phyloP scores from a whole-genome alignment of 306 rosid genomes.

The Quercus suber region DNA sequence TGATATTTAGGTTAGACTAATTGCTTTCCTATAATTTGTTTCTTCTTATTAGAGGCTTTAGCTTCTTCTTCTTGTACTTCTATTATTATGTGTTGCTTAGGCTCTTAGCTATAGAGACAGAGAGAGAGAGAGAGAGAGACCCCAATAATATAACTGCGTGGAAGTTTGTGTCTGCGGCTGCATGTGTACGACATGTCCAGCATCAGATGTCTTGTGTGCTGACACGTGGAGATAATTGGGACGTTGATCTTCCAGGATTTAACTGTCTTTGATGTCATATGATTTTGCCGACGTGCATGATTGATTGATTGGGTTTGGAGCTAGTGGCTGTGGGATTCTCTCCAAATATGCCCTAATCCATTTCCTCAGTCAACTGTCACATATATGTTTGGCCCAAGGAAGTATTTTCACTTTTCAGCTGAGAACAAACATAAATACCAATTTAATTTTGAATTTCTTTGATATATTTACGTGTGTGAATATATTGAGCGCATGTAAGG shows the following conservation, averaged over 20 bases:
- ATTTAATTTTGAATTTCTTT: too few species aligned
- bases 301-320: constrained; percentile 28
- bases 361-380: constrained; percentile 30
- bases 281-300: constrained; percentile 30
- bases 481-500: too few species aligned
- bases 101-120: constrained; percentile 30
- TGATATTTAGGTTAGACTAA: constrained; percentile 11
- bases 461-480: too few species aligned
- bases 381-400: constrained; percentile 28
- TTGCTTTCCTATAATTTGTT: not conserved
- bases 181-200: constrained; percentile 46
- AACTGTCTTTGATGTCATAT: constrained; percentile 11
- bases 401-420: too few species aligned
- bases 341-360: constrained; percentile 23
- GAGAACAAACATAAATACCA: too few species aligned
- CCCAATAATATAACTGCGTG: constrained; percentile 59
- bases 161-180: constrained; percentile 56
- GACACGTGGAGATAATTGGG: constrained; percentile 31
- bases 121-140: constrained; percentile 33
- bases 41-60: not conserved
- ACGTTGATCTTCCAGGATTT: constrained; percentile 36
- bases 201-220: not conserved
- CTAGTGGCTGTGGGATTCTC: constrained; percentile 33
- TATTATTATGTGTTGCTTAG: constrained; percentile 44
- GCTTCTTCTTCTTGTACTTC: constrained; percentile 23